Conservation (phyloP, 192 early-diverging fungal species). For the Coemansia sp. region DNA sequence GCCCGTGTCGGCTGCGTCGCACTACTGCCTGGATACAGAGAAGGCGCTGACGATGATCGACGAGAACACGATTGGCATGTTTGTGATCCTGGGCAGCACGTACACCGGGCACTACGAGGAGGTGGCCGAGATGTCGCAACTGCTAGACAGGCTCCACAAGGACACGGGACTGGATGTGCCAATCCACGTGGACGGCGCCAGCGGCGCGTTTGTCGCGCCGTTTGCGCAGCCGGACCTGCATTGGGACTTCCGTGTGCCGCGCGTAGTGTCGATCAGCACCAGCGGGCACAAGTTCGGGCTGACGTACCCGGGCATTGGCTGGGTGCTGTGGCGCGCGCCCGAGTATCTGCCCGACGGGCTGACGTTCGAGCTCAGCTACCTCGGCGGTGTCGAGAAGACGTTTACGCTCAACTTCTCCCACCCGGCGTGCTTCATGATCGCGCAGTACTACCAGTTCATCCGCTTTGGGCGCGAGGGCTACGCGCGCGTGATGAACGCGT, state of each 20-base stretch:
- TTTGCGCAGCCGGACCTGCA: slow-evolving; percentile 69
- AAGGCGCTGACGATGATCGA: slow-evolving; percentile 66
- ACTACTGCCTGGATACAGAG: slow-evolving; percentile 57
- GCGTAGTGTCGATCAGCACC: slow-evolving; percentile 75
- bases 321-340: slow-evolving; percentile 69
- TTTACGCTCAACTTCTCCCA: slow-evolving; percentile 78
- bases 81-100: slow-evolving; percentile 70
- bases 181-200: slow-evolving; percentile 84
- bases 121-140: slow-evolving; percentile 57
- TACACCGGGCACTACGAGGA: slow-evolving; percentile 86
- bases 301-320: slow-evolving; percentile 76
- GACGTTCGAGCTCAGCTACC: slow-evolving; percentile 72
- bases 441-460: slow-evolving; percentile 80
- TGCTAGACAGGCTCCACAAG: slow-evolving; percentile 58
- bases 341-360: slow-evolving; percentile 70
- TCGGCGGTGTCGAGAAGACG: slow-evolving; percentile 64
- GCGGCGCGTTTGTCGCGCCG: slow-evolving; percentile 83
- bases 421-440: slow-evolving; percentile 67
- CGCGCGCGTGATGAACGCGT: slow-evolving; percentile 61
- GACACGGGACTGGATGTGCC: slow-evolving; percentile 66
- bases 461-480: slow-evolving; percentile 67
- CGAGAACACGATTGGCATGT: slow-evolving; percentile 83
- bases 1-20: slow-evolving; percentile 53
- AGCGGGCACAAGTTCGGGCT: slow-evolving; percentile 89
- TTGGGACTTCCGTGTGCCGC: slow-evolving; percentile 68